A percentile compares a stretch with the other conserved stretches of the same genome.
Conservation (phyloP, 495 filamentous ascomycete genomes). For the Aspergillus incahuasiensis region DNA sequence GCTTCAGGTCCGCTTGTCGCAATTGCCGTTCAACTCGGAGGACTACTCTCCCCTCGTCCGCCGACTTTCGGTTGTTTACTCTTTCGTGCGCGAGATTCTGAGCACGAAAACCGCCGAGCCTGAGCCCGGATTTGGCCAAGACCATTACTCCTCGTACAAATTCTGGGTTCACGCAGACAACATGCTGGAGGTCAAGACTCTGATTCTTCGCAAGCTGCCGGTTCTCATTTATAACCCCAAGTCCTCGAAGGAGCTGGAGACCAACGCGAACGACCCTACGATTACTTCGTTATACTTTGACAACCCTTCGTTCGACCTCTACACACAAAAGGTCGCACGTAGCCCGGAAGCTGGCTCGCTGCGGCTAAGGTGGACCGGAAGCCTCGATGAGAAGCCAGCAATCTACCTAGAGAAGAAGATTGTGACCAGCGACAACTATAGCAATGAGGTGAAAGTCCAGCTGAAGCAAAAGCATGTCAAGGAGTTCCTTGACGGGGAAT, state of each 20-base stretch:
- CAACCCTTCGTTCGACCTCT: constrained; percentile 75
- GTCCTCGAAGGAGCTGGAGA: constrained; percentile 70
- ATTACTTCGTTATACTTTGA: constrained; percentile 97
- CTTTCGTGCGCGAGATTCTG: constrained; percentile 79
- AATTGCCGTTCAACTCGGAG: constrained; percentile 91
- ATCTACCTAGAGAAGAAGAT: constrained; percentile 88
- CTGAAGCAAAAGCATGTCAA: constrained; percentile 94
- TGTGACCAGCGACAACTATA: constrained; percentile 66
- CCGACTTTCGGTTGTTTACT: constrained; percentile 88
- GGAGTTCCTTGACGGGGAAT: constrained; percentile 79
- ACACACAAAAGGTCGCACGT: constrained; percentile 76
- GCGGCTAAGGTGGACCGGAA: constrained; percentile 86
- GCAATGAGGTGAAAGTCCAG: constrained; percentile 69
- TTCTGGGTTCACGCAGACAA: constrained; percentile 98
- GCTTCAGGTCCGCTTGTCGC: constrained; percentile 80
- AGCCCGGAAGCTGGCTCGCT: constrained; percentile 75
- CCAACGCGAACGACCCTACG: constrained; percentile 73
- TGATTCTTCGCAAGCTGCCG: constrained; percentile 83
- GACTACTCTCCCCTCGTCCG: constrained; percentile 87
- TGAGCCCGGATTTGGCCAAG: constrained; percentile 43
- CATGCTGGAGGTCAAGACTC: constrained; percentile 91
- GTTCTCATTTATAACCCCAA: constrained; percentile 89
- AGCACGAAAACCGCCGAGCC: constrained; percentile 47
- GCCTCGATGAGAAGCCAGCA: constrained; percentile 69
- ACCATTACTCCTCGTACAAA: constrained; percentile 86